Conservation (phyloP, 768 basidiomycete species). For the Tephrocybe sp. region DNA sequence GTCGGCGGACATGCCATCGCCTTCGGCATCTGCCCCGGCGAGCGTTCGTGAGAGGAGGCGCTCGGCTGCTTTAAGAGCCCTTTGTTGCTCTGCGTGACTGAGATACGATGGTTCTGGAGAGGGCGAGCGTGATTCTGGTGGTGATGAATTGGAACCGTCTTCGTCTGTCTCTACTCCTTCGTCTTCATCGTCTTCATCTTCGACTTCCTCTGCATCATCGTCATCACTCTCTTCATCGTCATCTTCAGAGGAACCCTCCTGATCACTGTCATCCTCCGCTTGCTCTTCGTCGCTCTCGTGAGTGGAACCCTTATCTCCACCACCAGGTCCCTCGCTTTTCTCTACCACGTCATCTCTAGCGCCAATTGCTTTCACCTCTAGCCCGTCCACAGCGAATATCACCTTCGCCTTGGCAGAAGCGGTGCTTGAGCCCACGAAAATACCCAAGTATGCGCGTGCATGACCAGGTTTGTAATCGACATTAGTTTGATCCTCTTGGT, state of each 20-base stretch:
- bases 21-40: slow-evolving; percentile 27
- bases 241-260: slow-evolving; percentile 16
- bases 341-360: slow-evolving; percentile 28
- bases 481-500: background rate
- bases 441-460: slow-evolving; percentile 52
- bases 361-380: slow-evolving; percentile 52
- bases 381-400: slow-evolving; percentile 61
- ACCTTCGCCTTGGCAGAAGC: slow-evolving; percentile 62
- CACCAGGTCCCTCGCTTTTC: slow-evolving; percentile 21
- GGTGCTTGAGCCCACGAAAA: slow-evolving; percentile 67
- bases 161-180: slow-evolving; percentile 6
- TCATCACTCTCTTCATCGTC: slow-evolving; percentile 17
- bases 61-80: slow-evolving; percentile 29
- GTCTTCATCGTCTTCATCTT: slow-evolving; percentile 16
- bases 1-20: slow-evolving; percentile 28
- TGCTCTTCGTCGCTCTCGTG: slow-evolving; percentile 15
- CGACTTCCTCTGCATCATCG: slow-evolving; percentile 7
- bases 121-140: slow-evolving; percentile 11
- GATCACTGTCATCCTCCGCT: slow-evolving; percentile 16
- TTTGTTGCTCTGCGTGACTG: slow-evolving; percentile 25
- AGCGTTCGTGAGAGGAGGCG: slow-evolving; percentile 34
- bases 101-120: slow-evolving; percentile 4
- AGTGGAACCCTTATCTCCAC: slow-evolving; percentile 9
- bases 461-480: background rate
- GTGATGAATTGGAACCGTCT: background rate